Conservation (phyloP, 2,329 filamentous ascomycete species). For the Alternaria longipes region DNA sequence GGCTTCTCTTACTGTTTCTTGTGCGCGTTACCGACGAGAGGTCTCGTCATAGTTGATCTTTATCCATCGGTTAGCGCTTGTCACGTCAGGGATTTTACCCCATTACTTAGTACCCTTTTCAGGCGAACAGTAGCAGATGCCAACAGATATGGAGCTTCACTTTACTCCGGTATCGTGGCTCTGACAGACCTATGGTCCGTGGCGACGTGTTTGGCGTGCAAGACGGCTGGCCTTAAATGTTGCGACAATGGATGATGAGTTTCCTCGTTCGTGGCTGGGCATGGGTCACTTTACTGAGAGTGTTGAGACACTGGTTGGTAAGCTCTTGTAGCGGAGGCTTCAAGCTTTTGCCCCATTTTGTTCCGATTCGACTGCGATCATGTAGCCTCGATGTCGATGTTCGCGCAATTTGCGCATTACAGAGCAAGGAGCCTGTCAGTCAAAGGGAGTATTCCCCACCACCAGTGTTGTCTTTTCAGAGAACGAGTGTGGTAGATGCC, state of each 20-base stretch:
- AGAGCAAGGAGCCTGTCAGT: slow-evolving; percentile 10
- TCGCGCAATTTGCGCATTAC: slow-evolving; percentile 9
- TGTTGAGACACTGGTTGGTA: slow-evolving; percentile 16
- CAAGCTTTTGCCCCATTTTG: slow-evolving; percentile 12
- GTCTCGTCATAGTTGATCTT: not conserved
- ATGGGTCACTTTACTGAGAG: not conserved
- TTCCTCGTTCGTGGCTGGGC: not conserved
- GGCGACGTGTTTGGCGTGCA: slow-evolving; percentile 13
- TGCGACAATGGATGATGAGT: not conserved
- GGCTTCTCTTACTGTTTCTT: slow-evolving; percentile 17
- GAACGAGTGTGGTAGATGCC: slow-evolving; percentile 26
- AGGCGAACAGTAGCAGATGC: slow-evolving; percentile 18
- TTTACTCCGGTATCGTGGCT: slow-evolving; percentile 16
- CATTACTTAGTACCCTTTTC: slow-evolving; percentile 14
- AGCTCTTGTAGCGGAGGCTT: slow-evolving; percentile 17
- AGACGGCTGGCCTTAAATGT: slow-evolving; percentile 6
- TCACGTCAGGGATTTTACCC: slow-evolving; percentile 6
- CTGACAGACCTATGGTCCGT: slow-evolving; percentile 22
- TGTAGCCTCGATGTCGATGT: not conserved
- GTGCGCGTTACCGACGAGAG: slow-evolving; percentile 2
- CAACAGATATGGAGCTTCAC: slow-evolving; percentile 19
- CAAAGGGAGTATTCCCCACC: slow-evolving; percentile 22
- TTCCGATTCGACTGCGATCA: slow-evolving; percentile 10
- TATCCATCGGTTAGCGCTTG: not conserved
- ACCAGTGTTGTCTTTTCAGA: slow-evolving; percentile 30